Evolutionary conservation across 1,284 basidiomycete genomes (phyloP).

Genomic region (Ganoderma multipileum): DNA sequence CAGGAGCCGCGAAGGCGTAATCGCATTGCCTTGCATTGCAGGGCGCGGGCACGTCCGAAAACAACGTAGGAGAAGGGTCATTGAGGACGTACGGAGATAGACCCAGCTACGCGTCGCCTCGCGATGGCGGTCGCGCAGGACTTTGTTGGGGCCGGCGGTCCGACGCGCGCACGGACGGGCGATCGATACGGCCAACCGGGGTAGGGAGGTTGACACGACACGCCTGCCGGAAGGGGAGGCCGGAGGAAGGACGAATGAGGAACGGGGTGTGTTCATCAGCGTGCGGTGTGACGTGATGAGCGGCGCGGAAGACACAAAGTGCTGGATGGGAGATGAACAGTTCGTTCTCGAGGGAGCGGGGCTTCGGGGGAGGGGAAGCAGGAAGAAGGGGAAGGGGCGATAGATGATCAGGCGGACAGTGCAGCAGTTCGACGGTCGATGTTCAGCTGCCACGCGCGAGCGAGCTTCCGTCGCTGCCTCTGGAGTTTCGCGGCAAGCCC

Average conservation of each 20-base stretch:
- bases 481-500: neutral
- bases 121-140: neutral
- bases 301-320: slow-evolving; percentile 1
- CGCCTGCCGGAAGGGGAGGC: neutral
- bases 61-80: no score
- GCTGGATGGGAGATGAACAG: slow-evolving; percentile 1
- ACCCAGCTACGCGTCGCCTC: neutral
- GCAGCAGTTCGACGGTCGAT: neutral
- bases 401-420: neutral
- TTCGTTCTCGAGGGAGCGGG: neutral
- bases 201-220: neutral
- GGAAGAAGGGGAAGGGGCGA: neutral
- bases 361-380: neutral
- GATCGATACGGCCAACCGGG: neutral
- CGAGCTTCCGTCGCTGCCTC: neutral
- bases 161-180: neutral
- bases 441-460: neutral
- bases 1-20: no score
- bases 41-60: no score
- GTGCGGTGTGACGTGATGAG: slow-evolving; percentile 3
- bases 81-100: no score
- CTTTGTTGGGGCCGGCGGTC: neutral
- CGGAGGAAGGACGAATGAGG: neutral
- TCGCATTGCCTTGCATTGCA: no score
- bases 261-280: neutral